These are phyloP conservation scores for Trichoderma asperelloides DNA, from an alignment of 495 filamentous ascomycete species.

Conservation along the genomic window DNA sequence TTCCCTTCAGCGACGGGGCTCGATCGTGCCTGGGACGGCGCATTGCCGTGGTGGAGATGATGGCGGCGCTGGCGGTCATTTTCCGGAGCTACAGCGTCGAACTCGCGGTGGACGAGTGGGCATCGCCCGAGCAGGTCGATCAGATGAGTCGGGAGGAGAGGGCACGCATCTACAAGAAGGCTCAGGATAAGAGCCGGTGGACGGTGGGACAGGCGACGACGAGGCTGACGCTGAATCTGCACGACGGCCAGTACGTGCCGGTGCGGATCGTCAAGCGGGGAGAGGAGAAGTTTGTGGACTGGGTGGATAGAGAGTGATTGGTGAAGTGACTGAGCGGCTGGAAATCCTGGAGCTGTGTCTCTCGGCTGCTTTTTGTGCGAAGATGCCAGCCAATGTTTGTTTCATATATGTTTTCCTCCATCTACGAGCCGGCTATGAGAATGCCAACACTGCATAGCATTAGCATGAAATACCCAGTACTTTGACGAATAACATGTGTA, in stretches of 20 bases:
- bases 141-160: constrained; percentile 41
- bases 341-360: no score
- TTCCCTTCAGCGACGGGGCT: constrained; percentile 67
- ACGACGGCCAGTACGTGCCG: constrained; percentile 44
- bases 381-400: no score
- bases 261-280: constrained; percentile 55
- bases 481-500: no score
- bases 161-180: constrained; percentile 43
- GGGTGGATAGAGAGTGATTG: constrained; percentile 16
- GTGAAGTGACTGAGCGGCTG: no score
- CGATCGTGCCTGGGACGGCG: constrained; percentile 59
- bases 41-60: constrained; percentile 71
- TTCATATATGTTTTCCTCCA: no score
- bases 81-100: constrained; percentile 58
- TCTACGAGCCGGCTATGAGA: no score
- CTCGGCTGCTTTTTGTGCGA: no score
- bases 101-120: constrained; percentile 53
- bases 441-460: no score
- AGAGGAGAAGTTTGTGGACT: constrained; percentile 47
- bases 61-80: constrained; percentile 57
- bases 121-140: constrained; percentile 51
- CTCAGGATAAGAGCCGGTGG: constrained; percentile 37
- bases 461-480: no score
- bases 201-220: constrained; percentile 39
- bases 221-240: constrained; percentile 56